Evolutionary conservation across 1,284 basidiomycete species (phyloP).

Genomic region (Melampsora medusae): DNA sequence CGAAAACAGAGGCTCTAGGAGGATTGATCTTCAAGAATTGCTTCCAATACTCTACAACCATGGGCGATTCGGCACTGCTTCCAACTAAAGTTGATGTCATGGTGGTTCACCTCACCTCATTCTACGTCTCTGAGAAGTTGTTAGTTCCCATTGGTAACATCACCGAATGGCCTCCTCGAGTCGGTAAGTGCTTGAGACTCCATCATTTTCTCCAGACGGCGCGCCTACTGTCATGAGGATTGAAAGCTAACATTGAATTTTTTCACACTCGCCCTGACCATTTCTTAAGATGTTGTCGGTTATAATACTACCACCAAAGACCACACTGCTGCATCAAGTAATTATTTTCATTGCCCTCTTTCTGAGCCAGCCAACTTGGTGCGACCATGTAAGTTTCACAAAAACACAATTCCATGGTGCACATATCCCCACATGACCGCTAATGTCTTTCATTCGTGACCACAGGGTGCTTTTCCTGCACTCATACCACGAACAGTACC

Average conservation of each 20-base stretch:
- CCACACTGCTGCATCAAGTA: neutral
- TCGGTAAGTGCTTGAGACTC: neutral
- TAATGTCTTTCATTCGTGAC: too few relatives aligned
- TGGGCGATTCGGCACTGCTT: neutral
- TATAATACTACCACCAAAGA: neutral
- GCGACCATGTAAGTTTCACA: neutral
- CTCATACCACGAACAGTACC: too few relatives aligned
- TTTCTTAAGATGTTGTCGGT: neutral
- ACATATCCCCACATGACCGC: too few relatives aligned
- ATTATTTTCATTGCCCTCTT: neutral
- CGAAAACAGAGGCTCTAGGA: neutral
- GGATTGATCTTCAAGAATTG: neutral
- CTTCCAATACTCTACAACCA: neutral
- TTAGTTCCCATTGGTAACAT: neutral
- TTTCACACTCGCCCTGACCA: neutral
- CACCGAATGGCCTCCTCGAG: neutral
- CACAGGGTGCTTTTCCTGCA: too few relatives aligned
- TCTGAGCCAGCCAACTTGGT: neutral
- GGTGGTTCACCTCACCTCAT: neutral
- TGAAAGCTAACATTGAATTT: neutral
- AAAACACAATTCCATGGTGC: too few relatives aligned
- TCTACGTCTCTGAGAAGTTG: neutral
- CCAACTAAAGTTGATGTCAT: neutral
- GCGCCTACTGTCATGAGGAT: neutral
- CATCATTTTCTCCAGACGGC: neutral